Percentiles rank a stretch among this genome's conserved stretches.
Conservation (phyloP, 2,329 filamentous ascomycete species). For the Pseudogymnoascus sp. region DNA sequence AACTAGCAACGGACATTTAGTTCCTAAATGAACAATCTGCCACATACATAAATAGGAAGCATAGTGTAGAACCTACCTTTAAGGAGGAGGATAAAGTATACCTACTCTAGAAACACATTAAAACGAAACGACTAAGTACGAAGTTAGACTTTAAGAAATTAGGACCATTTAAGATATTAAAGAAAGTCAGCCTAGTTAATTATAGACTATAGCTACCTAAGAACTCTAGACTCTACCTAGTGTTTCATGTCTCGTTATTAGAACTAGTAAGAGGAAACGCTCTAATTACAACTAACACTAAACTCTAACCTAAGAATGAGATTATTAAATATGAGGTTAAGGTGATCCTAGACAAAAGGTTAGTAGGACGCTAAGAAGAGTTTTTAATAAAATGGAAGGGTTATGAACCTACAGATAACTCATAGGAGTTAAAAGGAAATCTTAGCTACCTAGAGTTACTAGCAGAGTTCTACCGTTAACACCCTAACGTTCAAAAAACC, state of each 20-base stretch:
- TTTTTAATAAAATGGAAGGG: neutral
- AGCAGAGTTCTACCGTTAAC: too few species aligned
- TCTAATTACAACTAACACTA: neutral
- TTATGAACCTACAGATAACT: neutral
- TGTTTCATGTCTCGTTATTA: neutral
- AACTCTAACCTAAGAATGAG: neutral
- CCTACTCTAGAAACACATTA: neutral
- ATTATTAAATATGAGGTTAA: neutral
- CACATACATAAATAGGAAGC: neutral
- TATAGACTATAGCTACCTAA: neutral
- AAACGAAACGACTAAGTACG: neutral
- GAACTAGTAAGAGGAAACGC: neutral
- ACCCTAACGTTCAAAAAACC: too few species aligned
- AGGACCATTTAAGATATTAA: neutral
- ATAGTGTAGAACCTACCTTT: neutral
- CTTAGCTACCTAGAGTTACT: too few species aligned
- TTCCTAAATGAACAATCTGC: neutral
- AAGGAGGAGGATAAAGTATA: neutral
- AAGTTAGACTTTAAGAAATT: neutral
- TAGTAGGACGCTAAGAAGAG: neutral
- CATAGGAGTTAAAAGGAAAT: neutral
- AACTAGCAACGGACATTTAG: neutral
- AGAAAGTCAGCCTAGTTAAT: neutral
- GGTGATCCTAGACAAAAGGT: neutral
- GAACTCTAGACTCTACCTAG: neutral